Conservation (phyloP, 768 basidiomycete species). For the Suillus occidentalis region DNA sequence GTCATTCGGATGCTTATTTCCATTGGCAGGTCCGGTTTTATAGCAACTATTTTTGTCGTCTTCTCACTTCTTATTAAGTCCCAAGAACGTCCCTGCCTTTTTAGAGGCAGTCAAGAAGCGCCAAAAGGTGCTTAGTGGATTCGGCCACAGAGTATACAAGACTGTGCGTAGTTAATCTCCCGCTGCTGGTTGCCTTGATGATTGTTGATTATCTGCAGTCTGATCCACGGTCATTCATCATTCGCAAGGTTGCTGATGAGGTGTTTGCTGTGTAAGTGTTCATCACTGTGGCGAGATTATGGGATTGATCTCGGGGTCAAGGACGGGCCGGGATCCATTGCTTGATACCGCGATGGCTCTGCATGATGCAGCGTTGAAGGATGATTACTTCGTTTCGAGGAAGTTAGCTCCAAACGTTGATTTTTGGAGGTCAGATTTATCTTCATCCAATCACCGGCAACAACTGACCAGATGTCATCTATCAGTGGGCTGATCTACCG, state of each 20-base stretch:
- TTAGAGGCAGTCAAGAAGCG: conserved; percentile 85
- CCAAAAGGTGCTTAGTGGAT: conserved; percentile 87
- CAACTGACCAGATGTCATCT: conserved; percentile 4
- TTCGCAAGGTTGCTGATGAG: conserved; percentile 86
- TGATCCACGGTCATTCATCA: conserved; percentile 88
- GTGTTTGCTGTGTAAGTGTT: conserved; percentile 79
- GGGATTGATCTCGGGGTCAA: conserved; percentile 25
- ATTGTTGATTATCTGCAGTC: conserved; percentile 45
- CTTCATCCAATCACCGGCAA: background rate
- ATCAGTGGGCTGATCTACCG: conserved; percentile 84
- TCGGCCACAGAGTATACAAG: conserved; percentile 85
- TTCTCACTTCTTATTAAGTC: conserved; percentile 40
- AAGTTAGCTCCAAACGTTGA: conserved; percentile 89
- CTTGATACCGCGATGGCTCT: conserved; percentile 88
- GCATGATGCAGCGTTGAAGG: conserved; percentile 86
- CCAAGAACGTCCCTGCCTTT: conserved; percentile 82
- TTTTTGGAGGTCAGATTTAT: conserved; percentile 59
- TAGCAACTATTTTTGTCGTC: background rate
- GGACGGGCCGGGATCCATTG: conserved; percentile 83
- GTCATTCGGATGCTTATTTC: conserved; percentile 92
- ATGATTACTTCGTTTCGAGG: conserved; percentile 84
- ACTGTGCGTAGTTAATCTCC: conserved; percentile 45
- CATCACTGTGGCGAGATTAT: background rate
- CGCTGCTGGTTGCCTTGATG: background rate
- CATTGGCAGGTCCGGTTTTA: conserved; percentile 66